Conservation (phyloP, 2,329 filamentous ascomycete species). For the Colletotrichum tamarilloi region DNA sequence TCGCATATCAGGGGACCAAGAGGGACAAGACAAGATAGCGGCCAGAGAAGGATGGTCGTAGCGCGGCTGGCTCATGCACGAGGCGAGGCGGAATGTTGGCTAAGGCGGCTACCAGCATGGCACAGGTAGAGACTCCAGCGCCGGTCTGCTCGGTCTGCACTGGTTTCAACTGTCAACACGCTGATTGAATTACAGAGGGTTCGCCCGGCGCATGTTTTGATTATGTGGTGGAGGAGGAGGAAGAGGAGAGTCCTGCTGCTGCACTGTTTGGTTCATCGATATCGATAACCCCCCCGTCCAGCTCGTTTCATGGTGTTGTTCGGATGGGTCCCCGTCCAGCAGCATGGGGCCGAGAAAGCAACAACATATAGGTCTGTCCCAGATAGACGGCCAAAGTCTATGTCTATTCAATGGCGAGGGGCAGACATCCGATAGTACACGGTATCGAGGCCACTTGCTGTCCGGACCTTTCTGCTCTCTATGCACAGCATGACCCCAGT, state of each 20-base stretch:
- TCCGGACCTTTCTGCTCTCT: background rate
- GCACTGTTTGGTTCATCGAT: constrained; percentile 19
- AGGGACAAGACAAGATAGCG: constrained; percentile 9
- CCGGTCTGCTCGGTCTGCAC: constrained; percentile 17
- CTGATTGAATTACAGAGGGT: constrained; percentile 6
- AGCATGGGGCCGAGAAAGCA: background rate
- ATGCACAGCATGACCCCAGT: constrained; percentile 10
- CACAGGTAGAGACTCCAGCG: constrained; percentile 2
- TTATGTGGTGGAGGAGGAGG: background rate
- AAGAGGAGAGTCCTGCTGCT: background rate
- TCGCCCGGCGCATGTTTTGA: constrained; percentile 6
- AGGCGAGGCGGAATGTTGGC: constrained; percentile 10
- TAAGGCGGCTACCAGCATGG: constrained; percentile 8
- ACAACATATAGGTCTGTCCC: background rate
- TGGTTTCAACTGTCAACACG: constrained; percentile 31
- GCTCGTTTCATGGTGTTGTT: constrained; percentile 24
- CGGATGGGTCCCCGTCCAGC: background rate
- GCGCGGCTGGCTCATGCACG: constrained; percentile 16
- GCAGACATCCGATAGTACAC: background rate
- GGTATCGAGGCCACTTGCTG: background rate
- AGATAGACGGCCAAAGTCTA: background rate
- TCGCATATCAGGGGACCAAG: constrained; percentile 19
- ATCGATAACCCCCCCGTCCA: background rate
- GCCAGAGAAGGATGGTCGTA: constrained; percentile 16
- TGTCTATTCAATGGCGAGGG: background rate